phyloP scores from a whole-genome alignment of 2,329 filamentous ascomycete genomes.

The Tricladium varicosporioides region DNA sequence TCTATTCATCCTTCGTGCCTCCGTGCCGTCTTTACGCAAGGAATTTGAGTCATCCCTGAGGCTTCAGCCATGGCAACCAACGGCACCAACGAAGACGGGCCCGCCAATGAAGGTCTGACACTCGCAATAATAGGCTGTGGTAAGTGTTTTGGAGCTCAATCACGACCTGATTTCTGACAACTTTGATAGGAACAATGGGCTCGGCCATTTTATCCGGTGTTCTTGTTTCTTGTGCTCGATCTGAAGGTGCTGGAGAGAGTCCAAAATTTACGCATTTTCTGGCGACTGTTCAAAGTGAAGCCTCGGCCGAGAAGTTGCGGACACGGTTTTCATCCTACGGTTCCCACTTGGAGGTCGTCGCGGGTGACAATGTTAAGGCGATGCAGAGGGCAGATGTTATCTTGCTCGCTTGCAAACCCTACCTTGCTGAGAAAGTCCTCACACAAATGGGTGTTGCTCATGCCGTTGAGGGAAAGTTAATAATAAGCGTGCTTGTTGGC shows the following conservation, averaged over 20 bases:
- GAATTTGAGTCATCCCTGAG: not conserved
- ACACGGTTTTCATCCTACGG: conserved; percentile 33
- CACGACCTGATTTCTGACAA: not conserved
- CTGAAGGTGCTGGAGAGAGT: conserved; percentile 9
- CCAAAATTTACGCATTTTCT: conserved; percentile 35
- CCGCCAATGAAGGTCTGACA: conserved; percentile 9
- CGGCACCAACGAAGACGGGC: not conserved
- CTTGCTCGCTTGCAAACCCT: conserved; percentile 78
- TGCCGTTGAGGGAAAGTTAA: conserved; percentile 74
- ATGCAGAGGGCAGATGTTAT: conserved; percentile 70
- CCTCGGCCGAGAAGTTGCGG: conserved; percentile 36
- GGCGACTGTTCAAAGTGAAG: conserved; percentile 42
- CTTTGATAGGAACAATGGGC: conserved; percentile 28
- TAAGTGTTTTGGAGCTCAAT: conserved; percentile 5
- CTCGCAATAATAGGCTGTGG: conserved; percentile 26
- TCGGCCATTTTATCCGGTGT: conserved; percentile 29
- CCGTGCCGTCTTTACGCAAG: not conserved
- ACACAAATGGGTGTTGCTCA: conserved; percentile 64
- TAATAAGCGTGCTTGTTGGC: conserved; percentile 81
- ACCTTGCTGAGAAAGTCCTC: conserved; percentile 69
- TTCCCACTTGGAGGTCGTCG: conserved; percentile 30
- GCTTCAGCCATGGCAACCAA: not conserved
- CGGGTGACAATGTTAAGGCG: conserved; percentile 63
- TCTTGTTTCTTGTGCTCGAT: conserved; percentile 19
- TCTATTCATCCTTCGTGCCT: not conserved